These are phyloP conservation scores for Larix kaempferi DNA, from an alignment of 75 land plant species.

Conservation along the genomic window DNA sequence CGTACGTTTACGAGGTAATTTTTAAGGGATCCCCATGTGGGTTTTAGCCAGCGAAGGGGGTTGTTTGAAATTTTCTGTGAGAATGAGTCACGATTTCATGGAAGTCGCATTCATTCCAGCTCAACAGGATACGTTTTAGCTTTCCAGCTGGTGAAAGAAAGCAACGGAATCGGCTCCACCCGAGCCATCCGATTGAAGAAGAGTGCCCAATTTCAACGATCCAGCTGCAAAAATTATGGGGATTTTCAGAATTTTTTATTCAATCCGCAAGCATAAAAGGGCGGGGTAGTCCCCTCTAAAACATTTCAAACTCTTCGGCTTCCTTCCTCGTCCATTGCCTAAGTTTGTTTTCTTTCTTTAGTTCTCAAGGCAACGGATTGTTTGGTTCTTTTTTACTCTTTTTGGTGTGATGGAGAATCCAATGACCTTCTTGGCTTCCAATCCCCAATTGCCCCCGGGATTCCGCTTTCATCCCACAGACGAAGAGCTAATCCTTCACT, in stretches of 20 bases:
- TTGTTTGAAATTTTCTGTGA: no score
- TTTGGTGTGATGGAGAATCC: not conserved
- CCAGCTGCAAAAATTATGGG: not conserved
- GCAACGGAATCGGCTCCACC: conserved; percentile 1
- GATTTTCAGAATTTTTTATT: not conserved
- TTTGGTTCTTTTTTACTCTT: not conserved
- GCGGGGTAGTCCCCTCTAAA: not conserved
- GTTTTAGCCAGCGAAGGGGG: no score
- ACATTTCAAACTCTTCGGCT: conserved; percentile 10
- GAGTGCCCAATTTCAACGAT: not conserved
- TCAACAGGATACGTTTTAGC: conserved; percentile 8
- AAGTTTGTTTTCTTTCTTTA: not conserved
- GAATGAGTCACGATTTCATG: no score
- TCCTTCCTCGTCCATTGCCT: not conserved
- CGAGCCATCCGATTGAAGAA: not conserved
- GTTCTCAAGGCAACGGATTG: not conserved
- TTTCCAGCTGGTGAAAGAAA: conserved; percentile 10
- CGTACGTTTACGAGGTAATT: no score
- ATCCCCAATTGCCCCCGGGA: conserved; percentile 14
- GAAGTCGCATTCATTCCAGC: conserved; percentile 6
- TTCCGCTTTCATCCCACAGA: conserved; percentile 20
- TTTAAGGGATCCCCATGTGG: no score
- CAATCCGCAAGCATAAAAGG: conserved; percentile 4
- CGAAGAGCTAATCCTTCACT: conserved; percentile 16
- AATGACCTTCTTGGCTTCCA: not conserved